These are phyloP conservation scores for Cryomyces minteri DNA, from an alignment of 495 filamentous ascomycete species.

Conservation along the genomic window DNA sequence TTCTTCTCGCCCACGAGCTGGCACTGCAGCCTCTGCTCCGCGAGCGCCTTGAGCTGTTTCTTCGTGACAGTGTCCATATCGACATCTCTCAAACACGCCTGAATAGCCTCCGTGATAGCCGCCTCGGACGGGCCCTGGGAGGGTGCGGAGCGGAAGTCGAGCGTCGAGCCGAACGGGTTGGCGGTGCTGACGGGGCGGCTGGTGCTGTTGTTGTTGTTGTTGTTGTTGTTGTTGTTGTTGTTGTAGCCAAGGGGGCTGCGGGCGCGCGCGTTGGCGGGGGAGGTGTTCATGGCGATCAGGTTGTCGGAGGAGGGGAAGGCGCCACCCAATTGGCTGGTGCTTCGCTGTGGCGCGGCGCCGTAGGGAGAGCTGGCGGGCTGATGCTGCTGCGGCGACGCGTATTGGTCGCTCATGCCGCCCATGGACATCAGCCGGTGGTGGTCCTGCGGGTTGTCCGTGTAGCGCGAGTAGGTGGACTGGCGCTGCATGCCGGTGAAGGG, in stretches of 20 bases:
- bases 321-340: constrained; percentile 25
- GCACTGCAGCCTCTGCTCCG: constrained; percentile 82
- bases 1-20: constrained; percentile 67
- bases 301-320: constrained; percentile 39
- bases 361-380: background rate
- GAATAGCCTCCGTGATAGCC: constrained; percentile 65
- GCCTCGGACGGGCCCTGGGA: constrained; percentile 49
- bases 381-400: constrained; percentile 27
- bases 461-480: constrained; percentile 15
- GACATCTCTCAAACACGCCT: constrained; percentile 66
- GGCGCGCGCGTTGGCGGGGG: constrained; percentile 28
- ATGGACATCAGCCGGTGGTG: constrained; percentile 41
- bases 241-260: constrained; percentile 4
- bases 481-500: constrained; percentile 8
- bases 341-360: background rate
- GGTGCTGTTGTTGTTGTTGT: constrained; percentile 9
- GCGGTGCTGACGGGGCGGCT: constrained; percentile 50
- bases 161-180: constrained; percentile 47
- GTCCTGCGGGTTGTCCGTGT: constrained; percentile 30
- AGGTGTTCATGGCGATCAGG: constrained; percentile 28
- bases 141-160: constrained; percentile 13
- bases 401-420: constrained; percentile 37
- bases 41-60: constrained; percentile 77
- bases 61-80: constrained; percentile 93
- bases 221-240: constrained; percentile 4